Conservation (phyloP, 2,329 filamentous ascomycete genomes). For the Diaporthe amygdali region DNA sequence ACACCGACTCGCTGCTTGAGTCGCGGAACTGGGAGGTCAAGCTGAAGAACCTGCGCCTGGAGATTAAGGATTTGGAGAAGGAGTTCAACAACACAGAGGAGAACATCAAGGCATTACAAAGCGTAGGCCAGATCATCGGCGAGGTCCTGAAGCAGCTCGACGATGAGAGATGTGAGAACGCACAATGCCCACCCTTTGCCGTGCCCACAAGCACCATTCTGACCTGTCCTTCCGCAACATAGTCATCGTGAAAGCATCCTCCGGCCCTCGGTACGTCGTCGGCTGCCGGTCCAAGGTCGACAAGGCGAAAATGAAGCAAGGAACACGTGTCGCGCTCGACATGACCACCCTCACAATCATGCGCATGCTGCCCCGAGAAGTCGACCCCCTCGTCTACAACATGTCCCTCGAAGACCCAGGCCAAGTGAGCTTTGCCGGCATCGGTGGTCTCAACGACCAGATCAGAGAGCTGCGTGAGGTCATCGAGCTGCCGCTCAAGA, state of each 20-base stretch:
- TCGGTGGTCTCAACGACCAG: conserved; percentile 97
- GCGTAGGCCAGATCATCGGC: conserved; percentile 98
- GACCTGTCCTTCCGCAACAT: conserved; percentile 21
- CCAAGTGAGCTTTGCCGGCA: conserved; percentile 96
- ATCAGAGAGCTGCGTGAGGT: conserved; percentile 97
- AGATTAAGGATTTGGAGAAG: conserved; percentile 93
- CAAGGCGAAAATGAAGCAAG: conserved; percentile 96
- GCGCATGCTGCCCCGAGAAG: conserved; percentile 98
- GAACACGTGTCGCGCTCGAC: conserved; percentile 94
- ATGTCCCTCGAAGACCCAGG: conserved; percentile 99
- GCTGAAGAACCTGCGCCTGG: conserved; percentile 89
- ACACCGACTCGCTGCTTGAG: conserved; percentile 84
- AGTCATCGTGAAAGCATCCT: conserved; percentile 99
- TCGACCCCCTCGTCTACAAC: conserved; percentile 98
- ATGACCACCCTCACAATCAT: conserved; percentile 99
- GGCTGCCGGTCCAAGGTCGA: conserved; percentile 98
- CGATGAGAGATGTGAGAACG: conserved; percentile 88
- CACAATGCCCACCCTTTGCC: too few species aligned
- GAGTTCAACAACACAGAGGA: conserved; percentile 98
- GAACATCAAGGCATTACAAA: conserved; percentile 99
- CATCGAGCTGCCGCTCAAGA: conserved; percentile 97
- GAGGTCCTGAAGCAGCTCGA: conserved; percentile 99
- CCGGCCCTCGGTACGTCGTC: conserved; percentile 95
- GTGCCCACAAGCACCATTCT: neutral
- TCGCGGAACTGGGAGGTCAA: conserved; percentile 99